phyloP scores from a whole-genome alignment of 1,139 yeast genomes.

The Yamadazyma kanchanaburiensis region DNA sequence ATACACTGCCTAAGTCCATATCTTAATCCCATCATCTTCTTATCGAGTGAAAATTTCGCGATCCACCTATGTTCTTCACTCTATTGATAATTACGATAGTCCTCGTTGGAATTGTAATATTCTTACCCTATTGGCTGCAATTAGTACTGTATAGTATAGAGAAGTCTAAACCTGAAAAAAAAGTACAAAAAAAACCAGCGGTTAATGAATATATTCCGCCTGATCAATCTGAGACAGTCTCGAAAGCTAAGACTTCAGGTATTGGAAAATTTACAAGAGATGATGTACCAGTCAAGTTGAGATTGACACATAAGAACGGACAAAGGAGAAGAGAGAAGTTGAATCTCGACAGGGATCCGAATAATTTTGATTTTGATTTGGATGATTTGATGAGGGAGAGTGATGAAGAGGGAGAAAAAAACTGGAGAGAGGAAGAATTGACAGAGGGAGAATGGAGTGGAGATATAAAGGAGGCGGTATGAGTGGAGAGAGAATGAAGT shows the following conservation, averaged over 20 bases:
- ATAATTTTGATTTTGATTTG: constrained; percentile 30
- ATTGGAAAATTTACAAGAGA: constrained; percentile 33
- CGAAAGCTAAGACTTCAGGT: constrained; percentile 23
- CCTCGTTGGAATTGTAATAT: constrained; percentile 27
- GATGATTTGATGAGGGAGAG: constrained; percentile 29
- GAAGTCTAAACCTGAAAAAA: constrained; percentile 4
- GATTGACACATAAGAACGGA: constrained; percentile 19
- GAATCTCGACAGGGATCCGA: constrained; percentile 33
- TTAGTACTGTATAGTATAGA: constrained; percentile 21
- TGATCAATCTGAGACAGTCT: constrained; percentile 25
- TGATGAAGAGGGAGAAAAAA: constrained; percentile 12
- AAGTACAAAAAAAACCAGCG: constrained; percentile 1
- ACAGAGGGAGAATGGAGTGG: too few relatives aligned
- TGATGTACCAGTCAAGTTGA: constrained; percentile 38
- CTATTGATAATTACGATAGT: constrained; percentile 22
- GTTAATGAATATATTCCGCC: constrained; percentile 38
- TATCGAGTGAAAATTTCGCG: too few relatives aligned
- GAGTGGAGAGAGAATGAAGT: too few relatives aligned
- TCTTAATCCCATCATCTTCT: too few relatives aligned
- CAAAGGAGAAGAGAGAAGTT: constrained; percentile 27
- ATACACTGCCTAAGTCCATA: too few relatives aligned
- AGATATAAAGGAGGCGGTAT: too few relatives aligned
- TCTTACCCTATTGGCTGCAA: constrained; percentile 39
- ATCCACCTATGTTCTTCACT: constrained; percentile 36
- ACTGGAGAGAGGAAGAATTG: neutral